Evolutionary conservation across 257 asterid genomes (phyloP).

Genomic region (Haberlea rhodopensis): DNA sequence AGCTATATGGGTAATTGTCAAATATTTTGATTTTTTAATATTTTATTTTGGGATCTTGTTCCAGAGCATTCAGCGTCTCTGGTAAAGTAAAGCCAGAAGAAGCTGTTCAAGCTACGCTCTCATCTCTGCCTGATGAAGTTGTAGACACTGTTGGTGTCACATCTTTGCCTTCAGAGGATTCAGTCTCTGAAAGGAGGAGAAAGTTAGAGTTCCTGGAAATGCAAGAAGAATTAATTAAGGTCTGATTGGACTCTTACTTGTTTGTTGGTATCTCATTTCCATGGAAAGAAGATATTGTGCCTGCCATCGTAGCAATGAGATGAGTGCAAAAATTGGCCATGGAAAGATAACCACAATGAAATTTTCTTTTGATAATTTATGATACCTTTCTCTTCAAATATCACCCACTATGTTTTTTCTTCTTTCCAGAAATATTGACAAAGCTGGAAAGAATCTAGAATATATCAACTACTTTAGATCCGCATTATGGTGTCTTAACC

Average conservation of each 20-base stretch:
- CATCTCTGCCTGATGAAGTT: conserved; percentile 98
- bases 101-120: conserved; percentile 86
- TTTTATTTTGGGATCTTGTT: conserved; percentile 23
- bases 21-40: conserved; percentile 1
- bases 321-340: conserved; percentile 17
- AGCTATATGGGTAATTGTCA: conserved; percentile 25
- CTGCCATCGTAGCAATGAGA: conserved; percentile 1
- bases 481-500: conserved; percentile 5
- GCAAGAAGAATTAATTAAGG: conserved; percentile 97
- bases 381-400: conserved; percentile 22
- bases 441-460: neutral
- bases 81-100: conserved; percentile 93
- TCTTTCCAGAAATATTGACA: neutral
- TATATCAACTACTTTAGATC: conserved; percentile 20
- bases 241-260: conserved; percentile 27
- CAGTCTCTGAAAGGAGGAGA: conserved; percentile 92
- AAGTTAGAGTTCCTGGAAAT: conserved; percentile 88
- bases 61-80: conserved; percentile 87
- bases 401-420: conserved; percentile 4
- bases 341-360: conserved; percentile 2
- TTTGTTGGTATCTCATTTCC: conserved; percentile 22
- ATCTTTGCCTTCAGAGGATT: conserved; percentile 91
- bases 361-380: conserved; percentile 18
- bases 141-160: conserved; percentile 91
- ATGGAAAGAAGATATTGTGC: conserved; percentile 14